Evolutionary conservation across 2,329 filamentous ascomycete species (phyloP), one percentile per base, ranked within the genome.

Genomic region (Aspergillus sp.): DNA sequence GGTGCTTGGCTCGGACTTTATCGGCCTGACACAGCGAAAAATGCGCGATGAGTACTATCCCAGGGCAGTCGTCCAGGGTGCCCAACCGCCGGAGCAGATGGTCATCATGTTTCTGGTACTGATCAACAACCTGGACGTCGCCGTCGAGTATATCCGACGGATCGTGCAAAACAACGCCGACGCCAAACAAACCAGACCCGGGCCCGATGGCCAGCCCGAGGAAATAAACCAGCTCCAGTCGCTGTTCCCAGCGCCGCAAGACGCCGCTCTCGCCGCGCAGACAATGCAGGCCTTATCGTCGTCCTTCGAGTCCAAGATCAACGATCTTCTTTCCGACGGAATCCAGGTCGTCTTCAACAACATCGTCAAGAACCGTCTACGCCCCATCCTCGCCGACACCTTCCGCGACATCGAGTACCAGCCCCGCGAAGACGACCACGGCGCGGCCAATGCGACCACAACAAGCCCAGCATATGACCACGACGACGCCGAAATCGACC

Each of bases 11-110:
- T 78, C 79, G 3, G 91, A 98, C 57, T 98, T 96, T 55, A 80
- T 96, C 43, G 85, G 86, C 49, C 95, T 98, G 86, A 80, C 94
- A 24, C 89, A 96, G 58, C 80, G 89, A 37, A 94, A 93, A 61
- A 96, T 98, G 91, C 78, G 86, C 27, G 86, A 96, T 55, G 91
- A 98, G 58, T 82, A 80, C 40, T 96, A 95, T 52, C 91, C 89
- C 0, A 85, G 82, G 50, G 71, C 85, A 2, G 66, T 76, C 0
- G 74, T 88, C 1, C 80, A 86, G 56, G 86, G 86, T 24, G 82
- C 78, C 1, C 71, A 88, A 27, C 89, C 89, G 1, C 85, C 88
- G 0, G 91, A 98, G 57, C 79, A 86, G 48, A 85, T 81, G 47
- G 82, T 95, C 43, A 75, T 96, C 32, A 72, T 82, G 3, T 98